phyloP scores from a whole-genome alignment of 148 eudicot species.

The Linanthus parryae region DNA sequence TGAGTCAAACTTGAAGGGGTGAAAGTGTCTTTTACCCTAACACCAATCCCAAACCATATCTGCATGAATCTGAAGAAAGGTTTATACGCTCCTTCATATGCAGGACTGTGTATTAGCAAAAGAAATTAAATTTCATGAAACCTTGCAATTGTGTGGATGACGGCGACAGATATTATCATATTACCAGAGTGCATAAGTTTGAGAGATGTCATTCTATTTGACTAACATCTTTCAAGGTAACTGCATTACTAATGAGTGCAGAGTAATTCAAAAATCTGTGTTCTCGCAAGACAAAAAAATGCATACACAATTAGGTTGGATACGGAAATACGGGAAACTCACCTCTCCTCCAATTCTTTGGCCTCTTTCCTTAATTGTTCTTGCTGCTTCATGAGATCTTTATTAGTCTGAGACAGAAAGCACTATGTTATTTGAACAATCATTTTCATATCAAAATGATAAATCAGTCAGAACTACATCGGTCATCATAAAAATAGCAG shows the following conservation, averaged over 20 bases:
- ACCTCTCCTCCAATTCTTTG: conserved; percentile 78
- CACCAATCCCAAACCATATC: no score
- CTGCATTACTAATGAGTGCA: neutral
- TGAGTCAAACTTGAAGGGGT: no score
- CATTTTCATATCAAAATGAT: neutral
- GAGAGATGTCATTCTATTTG: no score
- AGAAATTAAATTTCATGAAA: no score
- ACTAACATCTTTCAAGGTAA: neutral
- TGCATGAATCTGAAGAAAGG: no score
- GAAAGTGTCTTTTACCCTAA: no score
- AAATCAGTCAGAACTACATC: neutral
- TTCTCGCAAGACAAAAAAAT: neutral
- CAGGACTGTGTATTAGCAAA: no score
- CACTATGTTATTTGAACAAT: conserved; percentile 2
- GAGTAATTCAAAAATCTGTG: neutral
- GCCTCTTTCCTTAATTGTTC: conserved; percentile 45
- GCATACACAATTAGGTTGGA: neutral
- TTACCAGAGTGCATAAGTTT: no score
- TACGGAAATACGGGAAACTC: neutral
- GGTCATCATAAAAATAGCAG: neutral
- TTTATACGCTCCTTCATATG: no score
- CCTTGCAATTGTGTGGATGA: no score
- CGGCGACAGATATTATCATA: no score
- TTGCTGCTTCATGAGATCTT: conserved; percentile 54
- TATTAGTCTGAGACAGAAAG: conserved; percentile 44